These are phyloP conservation scores for Pelargonium myrrhifolium DNA, from an alignment of 441 rosid genomes.

Conservation along the genomic window DNA sequence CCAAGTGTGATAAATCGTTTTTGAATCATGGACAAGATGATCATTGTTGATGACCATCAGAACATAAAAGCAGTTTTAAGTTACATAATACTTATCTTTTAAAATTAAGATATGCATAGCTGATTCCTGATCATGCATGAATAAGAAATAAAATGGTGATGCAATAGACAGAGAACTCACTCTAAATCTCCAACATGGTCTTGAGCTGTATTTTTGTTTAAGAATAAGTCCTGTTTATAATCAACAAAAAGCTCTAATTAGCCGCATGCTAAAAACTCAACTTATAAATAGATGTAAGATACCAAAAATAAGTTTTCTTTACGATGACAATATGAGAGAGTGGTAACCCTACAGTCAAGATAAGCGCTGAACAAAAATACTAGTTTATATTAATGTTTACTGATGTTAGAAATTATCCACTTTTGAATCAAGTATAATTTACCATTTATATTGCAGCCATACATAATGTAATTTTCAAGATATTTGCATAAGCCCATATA, in stretches of 20 bases:
- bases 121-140: too few relatives aligned
- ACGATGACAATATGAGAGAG: not conserved
- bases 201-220: constrained; percentile 42
- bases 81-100: not conserved
- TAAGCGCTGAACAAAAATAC: not conserved
- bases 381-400: not conserved
- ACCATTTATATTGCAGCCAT: not conserved
- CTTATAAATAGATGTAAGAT: constrained; percentile 2
- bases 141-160: too few relatives aligned
- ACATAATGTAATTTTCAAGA: not conserved
- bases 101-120: not conserved
- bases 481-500: not conserved
- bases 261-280: constrained; percentile 3
- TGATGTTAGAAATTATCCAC: not conserved
- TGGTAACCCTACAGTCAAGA: not conserved
- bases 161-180: constrained; percentile 34
- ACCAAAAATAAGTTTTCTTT: not conserved
- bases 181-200: constrained; percentile 36
- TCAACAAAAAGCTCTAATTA: constrained; percentile 18
- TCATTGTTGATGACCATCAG: not conserved
- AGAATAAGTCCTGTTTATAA: constrained; percentile 56
- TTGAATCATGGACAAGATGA: not conserved
- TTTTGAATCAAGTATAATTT: not conserved
- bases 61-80: constrained; percentile 5
- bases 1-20: not conserved